phyloP scores from a whole-genome alignment of 805 yeast species.

The Lipomyces starkeyi region DNA sequence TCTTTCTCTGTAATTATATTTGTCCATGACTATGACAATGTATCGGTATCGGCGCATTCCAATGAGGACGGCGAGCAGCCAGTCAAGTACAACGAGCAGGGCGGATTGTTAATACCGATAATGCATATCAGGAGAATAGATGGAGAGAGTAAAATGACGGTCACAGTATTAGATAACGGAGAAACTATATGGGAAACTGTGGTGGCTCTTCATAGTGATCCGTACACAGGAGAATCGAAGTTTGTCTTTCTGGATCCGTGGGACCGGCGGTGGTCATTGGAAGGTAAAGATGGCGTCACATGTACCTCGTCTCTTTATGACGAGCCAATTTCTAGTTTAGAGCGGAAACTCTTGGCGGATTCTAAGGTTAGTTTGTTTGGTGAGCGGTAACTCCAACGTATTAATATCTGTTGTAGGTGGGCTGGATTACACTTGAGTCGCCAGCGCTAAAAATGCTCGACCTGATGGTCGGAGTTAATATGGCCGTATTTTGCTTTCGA shows the following conservation, averaged over 20 bases:
- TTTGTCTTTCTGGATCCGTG: conserved; percentile 34
- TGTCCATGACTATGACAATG: conserved; percentile 29
- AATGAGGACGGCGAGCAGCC: neutral
- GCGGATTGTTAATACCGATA: conserved; percentile 22
- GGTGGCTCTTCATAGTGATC: conserved; percentile 21
- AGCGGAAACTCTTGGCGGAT: conserved; percentile 11
- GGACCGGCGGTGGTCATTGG: conserved; percentile 22
- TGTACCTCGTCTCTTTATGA: neutral
- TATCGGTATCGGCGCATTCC: conserved; percentile 11
- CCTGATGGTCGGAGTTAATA: conserved; percentile 31
- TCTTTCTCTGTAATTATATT: conserved; percentile 27
- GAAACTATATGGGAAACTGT: conserved; percentile 20
- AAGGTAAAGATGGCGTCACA: conserved; percentile 26
- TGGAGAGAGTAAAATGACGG: conserved; percentile 28
- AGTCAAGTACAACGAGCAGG: neutral
- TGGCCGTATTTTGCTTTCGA: conserved; percentile 31
- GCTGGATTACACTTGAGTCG: conserved; percentile 25
- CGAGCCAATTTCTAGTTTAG: conserved; percentile 19
- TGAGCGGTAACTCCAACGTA: neutral
- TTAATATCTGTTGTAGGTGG: conserved; percentile 14
- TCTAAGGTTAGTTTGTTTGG: conserved; percentile 15
- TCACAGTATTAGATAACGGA: conserved; percentile 26
- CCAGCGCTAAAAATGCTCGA: conserved; percentile 34
- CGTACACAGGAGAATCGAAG: conserved; percentile 20
- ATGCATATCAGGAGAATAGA: conserved; percentile 27